A percentile compares a stretch with the other conserved stretches of the same genome.
Conservation (phyloP, 2,329 filamentous ascomycete species). For the Penicillium sp. region DNA sequence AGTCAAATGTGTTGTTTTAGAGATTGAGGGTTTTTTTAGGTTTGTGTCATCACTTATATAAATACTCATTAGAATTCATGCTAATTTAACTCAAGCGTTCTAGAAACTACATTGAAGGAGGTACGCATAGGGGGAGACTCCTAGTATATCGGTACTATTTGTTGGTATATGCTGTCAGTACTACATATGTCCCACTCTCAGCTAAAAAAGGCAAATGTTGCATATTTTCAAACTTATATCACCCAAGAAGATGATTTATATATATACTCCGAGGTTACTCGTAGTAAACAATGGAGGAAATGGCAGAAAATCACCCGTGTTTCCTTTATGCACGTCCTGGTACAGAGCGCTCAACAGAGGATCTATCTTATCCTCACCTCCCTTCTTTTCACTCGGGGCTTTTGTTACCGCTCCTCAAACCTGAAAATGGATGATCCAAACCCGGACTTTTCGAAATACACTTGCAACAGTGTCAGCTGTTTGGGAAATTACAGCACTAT, state of each 20-base stretch:
- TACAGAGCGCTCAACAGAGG: no score
- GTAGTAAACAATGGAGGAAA: neutral
- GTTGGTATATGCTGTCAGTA: neutral
- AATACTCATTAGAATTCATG: no score
- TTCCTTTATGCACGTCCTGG: no score
- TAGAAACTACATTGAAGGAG: no score
- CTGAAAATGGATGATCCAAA: constrained; percentile 23
- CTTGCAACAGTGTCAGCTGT: neutral
- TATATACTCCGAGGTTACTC: neutral
- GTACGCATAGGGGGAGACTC: no score
- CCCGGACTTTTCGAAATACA: constrained; percentile 3
- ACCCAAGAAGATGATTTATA: neutral
- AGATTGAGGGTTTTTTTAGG: no score
- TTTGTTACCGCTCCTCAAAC: neutral
- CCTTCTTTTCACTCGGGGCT: neutral
- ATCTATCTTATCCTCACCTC: no score
- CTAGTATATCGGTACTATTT: no score
- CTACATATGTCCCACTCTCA: neutral
- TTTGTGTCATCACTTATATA: no score
- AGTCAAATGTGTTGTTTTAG: no score
- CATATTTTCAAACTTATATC: neutral
- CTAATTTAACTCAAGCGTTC: no score
- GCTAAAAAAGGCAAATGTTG: neutral
- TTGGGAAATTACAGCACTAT: neutral
- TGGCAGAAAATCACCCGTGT: no score